phyloP scores from a whole-genome alignment of 176 grass and related monocot genomes.

The Hordeum vulgare region MorexV3_pseudomolecules_assembly NC_058520.1:574015034-574015533 shows the following conservation, averaged over 20 bases:
- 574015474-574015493: constrained; percentile 9
- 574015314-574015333: constrained; percentile 42
- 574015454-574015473: background rate
- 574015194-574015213: constrained; percentile 20
- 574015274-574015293: constrained; percentile 92
- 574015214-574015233: background rate
- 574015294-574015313: constrained; percentile 67
- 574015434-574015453: background rate
- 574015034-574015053: constrained; percentile 4
- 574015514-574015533: constrained; percentile 21
- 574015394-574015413: constrained; percentile 79
- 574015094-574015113: background rate
- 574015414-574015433: constrained; percentile 12
- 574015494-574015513: constrained; percentile 18
- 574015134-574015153: background rate
- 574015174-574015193: constrained; percentile 4
- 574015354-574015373: constrained; percentile 69
- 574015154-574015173: background rate
- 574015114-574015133: background rate
- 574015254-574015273: constrained; percentile 52
- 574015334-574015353: constrained; percentile 56
- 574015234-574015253: constrained; percentile 59
- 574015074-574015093: background rate
- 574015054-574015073: background rate
- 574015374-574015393: constrained; percentile 77